Evolutionary conservation across 2,329 filamentous ascomycete genomes (phyloP).

Genomic region (Albifimbria verrucaria): DNA sequence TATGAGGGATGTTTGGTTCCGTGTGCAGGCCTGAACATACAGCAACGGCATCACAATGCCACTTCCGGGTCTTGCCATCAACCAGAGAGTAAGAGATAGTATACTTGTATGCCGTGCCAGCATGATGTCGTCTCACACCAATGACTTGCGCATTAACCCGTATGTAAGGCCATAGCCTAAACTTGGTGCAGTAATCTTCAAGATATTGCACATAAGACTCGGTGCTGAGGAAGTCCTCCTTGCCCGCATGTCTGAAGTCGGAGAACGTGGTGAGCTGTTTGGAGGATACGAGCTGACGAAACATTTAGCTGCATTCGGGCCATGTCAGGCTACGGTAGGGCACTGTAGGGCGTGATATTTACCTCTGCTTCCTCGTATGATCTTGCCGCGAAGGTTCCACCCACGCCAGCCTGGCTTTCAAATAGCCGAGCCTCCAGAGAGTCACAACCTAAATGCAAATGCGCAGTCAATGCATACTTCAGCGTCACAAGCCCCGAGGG

Average conservation of each 20-base stretch:
- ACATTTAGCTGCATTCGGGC: background rate
- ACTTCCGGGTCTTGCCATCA: conserved; percentile 6
- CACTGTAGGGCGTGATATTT: too few species aligned
- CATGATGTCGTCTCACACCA: conserved; percentile 11
- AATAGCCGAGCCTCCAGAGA: too few species aligned
- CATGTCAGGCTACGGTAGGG: conserved; percentile 1
- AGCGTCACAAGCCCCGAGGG: conserved; percentile 33
- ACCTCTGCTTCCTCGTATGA: conserved; percentile 41
- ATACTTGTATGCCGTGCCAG: conserved; percentile 3
- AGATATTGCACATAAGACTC: conserved; percentile 37
- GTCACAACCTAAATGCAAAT: conserved; percentile 24
- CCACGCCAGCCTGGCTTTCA: conserved; percentile 35
- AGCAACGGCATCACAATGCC: conserved; percentile 39
- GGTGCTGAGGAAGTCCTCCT: conserved; percentile 37
- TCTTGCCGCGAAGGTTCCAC: conserved; percentile 39
- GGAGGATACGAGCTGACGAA: conserved; percentile 35
- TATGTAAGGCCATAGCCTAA: conserved; percentile 34
- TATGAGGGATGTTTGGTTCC: conserved; percentile 30
- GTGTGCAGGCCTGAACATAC: conserved; percentile 41
- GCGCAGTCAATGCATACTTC: conserved; percentile 29
- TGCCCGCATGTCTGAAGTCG: conserved; percentile 34
- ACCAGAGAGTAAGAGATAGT: conserved; percentile 1
- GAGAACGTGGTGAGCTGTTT: conserved; percentile 46
- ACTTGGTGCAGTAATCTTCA: conserved; percentile 33
- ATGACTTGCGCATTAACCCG: conserved; percentile 26